Evolutionary conservation across 2,329 filamentous ascomycete species (phyloP), one percentile per base, ranked within the genome.

Genomic region (Chaetothyriales sp.): DNA sequence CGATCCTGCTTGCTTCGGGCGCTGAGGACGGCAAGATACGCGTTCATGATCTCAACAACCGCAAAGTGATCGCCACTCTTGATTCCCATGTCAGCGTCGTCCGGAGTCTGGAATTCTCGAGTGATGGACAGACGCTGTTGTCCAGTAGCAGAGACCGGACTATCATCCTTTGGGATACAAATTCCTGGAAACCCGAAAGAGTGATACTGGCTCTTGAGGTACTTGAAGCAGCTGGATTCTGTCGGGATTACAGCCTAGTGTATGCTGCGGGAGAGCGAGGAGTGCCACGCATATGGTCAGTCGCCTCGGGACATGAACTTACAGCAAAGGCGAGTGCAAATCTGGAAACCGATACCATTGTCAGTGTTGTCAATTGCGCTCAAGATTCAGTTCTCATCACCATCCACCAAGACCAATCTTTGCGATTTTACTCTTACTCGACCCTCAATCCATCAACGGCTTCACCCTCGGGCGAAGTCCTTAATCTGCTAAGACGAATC

Each of bases 41-140:
- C 18, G 78, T 98, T 19, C 98, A 89, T 86, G 86, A 97, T 69
- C 70, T 98, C 53, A 82, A 89, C 68, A 94, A 87, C 70, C 80
- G 86, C 51, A 86, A 79, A 57, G 82, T 83, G 54, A 74, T 87
- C 19, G 85, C 86, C 18, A 81, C 82, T 18, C 73, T 95, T 29
- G 89, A 97, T 55, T 92, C 89, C 0, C 94, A 98, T 65, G 89
- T 95, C 19, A 97, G 92, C 8, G 86, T 97, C 59, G 86, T 98
- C n/a, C 83, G 89, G 60, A 82, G 81, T 49, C 67, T 98, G 48
- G 86, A 92, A 61, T 98, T 86, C 66, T 92, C 86, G 4, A 67
- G 80, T 0, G 71, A 82, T 51, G 80, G 89, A 62, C 81, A 90
- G 63, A 73, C 81, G 4, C 72, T 98, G 28, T 76, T 98, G 1